These are phyloP conservation scores for Salvia splendens DNA, from an alignment of 257 asterid species.

Conservation along the genomic window DNA sequence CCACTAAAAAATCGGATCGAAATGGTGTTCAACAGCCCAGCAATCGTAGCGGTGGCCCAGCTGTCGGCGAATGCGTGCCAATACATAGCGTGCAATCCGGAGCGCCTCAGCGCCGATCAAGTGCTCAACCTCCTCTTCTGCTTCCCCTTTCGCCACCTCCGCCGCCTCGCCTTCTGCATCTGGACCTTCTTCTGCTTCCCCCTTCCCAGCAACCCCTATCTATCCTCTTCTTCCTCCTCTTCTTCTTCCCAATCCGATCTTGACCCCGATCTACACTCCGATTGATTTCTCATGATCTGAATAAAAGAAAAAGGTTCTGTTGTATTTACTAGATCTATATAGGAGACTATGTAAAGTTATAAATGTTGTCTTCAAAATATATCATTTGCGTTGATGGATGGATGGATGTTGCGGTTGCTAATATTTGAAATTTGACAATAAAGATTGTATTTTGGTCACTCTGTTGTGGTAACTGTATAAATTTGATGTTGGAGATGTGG, in stretches of 20 bases:
- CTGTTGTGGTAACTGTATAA: not conserved
- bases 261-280: conserved; percentile 48
- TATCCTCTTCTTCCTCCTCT: conserved; percentile 37
- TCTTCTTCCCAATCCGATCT: conserved; percentile 36
- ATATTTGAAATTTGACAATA: too few species aligned
- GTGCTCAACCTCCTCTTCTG: conserved; percentile 72
- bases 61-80: conserved; percentile 70
- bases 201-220: conserved; percentile 32
- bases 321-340: conserved; percentile 16
- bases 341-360: not conserved
- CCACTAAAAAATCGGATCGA: not conserved
- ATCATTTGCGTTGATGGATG: not conserved
- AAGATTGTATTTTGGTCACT: not conserved
- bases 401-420: not conserved
- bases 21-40: conserved; percentile 74
- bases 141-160: conserved; percentile 75
- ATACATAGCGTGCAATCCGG: conserved; percentile 82
- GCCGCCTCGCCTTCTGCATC: conserved; percentile 65
- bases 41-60: conserved; percentile 64
- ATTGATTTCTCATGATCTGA: conserved; percentile 26
- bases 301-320: not conserved
- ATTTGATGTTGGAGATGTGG: not conserved
- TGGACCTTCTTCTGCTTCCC: conserved; percentile 79
- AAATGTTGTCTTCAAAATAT: not conserved
- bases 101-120: conserved; percentile 65